Percentiles rank a stretch among this genome's conserved stretches.
These are phyloP conservation scores for Clitocybe nebularis DNA, from an alignment of 1,284 basidiomycete species.

Conservation along the genomic window DNA sequence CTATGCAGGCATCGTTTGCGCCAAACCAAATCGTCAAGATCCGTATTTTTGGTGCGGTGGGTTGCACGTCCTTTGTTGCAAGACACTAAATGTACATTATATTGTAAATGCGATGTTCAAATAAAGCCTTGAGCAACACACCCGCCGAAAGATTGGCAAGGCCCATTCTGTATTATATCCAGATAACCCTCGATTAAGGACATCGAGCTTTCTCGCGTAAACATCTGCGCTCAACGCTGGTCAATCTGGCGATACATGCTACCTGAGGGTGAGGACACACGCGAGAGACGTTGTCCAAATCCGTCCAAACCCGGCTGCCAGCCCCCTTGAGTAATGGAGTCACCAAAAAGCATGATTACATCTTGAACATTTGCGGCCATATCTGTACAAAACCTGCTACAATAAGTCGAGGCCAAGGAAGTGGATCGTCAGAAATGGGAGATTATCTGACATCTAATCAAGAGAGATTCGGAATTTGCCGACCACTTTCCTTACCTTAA, in stretches of 20 bases:
- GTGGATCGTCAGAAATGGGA: not conserved
- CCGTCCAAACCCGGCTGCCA: conserved; percentile 51
- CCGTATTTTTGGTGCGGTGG: conserved; percentile 56
- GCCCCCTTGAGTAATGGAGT: conserved; percentile 68
- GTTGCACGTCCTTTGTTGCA: conserved; percentile 47
- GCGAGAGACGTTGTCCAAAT: conserved; percentile 57
- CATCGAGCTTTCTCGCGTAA: conserved; percentile 77
- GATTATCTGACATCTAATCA: conserved; percentile 6
- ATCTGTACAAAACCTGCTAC: not conserved
- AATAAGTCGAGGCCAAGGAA: not conserved
- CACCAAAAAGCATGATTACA: conserved; percentile 69
- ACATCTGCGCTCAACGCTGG: conserved; percentile 41
- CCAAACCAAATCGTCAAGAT: conserved; percentile 87
- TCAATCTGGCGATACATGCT: not conserved
- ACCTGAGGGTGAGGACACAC: conserved; percentile 31
- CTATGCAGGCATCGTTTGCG: conserved; percentile 76
- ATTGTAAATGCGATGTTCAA: not conserved
- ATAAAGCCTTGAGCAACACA: conserved; percentile 25
- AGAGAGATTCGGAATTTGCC: not conserved
- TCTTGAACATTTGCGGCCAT: conserved; percentile 63
- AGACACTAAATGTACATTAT: conserved; percentile 39
- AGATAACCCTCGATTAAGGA: conserved; percentile 75
- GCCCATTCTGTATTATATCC: conserved; percentile 88
- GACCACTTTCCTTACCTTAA: conserved; percentile 11
- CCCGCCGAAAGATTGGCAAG: conserved; percentile 74